These are phyloP conservation scores for Geopyxis carbonaria DNA, from an alignment of 495 filamentous ascomycete species.

Conservation along the genomic window DNA sequence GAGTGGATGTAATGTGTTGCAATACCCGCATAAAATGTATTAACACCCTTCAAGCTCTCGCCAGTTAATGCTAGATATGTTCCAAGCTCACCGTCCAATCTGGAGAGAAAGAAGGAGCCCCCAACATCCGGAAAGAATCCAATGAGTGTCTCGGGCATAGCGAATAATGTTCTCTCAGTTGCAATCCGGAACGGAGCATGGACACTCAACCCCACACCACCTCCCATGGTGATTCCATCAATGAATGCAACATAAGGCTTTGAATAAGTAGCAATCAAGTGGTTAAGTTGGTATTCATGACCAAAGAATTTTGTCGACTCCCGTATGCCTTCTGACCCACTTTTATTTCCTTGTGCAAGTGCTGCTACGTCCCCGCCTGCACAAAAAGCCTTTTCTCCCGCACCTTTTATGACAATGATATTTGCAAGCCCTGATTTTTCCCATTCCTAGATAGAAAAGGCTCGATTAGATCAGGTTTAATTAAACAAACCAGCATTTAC, in stretches of 20 bases:
- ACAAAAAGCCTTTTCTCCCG: constrained; percentile 70
- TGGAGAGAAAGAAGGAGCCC: constrained; percentile 81
- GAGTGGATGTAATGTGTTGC: constrained; percentile 94
- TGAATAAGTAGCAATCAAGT: constrained; percentile 80
- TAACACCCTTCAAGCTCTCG: constrained; percentile 57
- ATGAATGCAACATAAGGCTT: constrained; percentile 94
- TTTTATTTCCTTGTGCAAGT: constrained; percentile 51
- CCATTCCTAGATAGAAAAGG: constrained; percentile 75
- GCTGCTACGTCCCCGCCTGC: constrained; percentile 77
- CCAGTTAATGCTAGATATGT: constrained; percentile 87
- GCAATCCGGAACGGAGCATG: constrained; percentile 94
- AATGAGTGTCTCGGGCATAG: constrained; percentile 96
- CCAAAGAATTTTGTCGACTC: constrained; percentile 70
- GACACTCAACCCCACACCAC: constrained; percentile 81
- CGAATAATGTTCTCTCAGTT: constrained; percentile 84
- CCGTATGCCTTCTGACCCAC: constrained; percentile 45
- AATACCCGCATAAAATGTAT: constrained; percentile 65
- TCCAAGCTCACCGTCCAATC: constrained; percentile 65
- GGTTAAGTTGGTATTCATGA: constrained; percentile 85
- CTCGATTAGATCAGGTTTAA: constrained; percentile 3
- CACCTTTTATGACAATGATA: constrained; percentile 79
- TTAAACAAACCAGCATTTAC: constrained; percentile 1
- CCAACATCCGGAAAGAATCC: constrained; percentile 98
- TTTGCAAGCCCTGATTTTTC: constrained; percentile 84
- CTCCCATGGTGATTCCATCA: constrained; percentile 97